phyloP scores from a whole-genome alignment of 345 rosid species.

The Cardiospermum halicacabum region DNA sequence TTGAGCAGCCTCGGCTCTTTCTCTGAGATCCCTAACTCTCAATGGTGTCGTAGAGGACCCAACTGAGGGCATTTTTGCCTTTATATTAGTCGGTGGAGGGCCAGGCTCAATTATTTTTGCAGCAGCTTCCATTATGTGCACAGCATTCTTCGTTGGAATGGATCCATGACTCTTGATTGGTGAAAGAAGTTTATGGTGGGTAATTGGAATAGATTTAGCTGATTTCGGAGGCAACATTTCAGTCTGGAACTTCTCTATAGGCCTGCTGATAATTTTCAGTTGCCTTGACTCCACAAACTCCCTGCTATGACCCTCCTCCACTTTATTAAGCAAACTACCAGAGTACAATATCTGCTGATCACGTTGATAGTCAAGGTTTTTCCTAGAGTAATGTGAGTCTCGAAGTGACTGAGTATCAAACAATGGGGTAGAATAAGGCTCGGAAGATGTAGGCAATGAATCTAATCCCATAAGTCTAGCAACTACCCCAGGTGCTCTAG shows the following conservation, averaged over 20 bases:
- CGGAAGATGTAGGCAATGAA: slow-evolving; percentile 64
- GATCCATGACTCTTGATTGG: slow-evolving; percentile 91
- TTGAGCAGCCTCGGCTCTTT: slow-evolving; percentile 62
- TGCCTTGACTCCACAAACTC: slow-evolving; percentile 37
- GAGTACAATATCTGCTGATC: slow-evolving; percentile 46
- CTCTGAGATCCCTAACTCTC: slow-evolving; percentile 59
- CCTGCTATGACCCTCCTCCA: slow-evolving; percentile 38
- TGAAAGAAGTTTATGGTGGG: slow-evolving; percentile 85
- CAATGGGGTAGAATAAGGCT: slow-evolving; percentile 51
- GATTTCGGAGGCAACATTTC: slow-evolving; percentile 92
- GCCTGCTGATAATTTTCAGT: slow-evolving; percentile 45
- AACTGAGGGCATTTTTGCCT: slow-evolving; percentile 42
- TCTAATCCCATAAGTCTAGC: slow-evolving; percentile 98
- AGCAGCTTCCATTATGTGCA: slow-evolving; percentile 96
- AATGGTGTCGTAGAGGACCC: slow-evolving; percentile 64
- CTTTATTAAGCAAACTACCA: slow-evolving; percentile 43
- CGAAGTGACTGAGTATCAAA: slow-evolving; percentile 58
- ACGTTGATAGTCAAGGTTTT: slow-evolving; percentile 42
- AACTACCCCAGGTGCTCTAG: slow-evolving; percentile 79
- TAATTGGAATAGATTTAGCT: slow-evolving; percentile 87
- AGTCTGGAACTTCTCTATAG: slow-evolving; percentile 88
- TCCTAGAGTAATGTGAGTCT: slow-evolving; percentile 38
- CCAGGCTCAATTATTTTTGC: slow-evolving; percentile 66
- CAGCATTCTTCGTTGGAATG: slow-evolving; percentile 74
- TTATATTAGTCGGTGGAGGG: slow-evolving; percentile 41